Percentiles rank a stretch among this genome's conserved stretches.
Evolutionary conservation across 139 green algal species (phyloP).

Genomic region (Astrephomene gubernaculifera): DNA sequence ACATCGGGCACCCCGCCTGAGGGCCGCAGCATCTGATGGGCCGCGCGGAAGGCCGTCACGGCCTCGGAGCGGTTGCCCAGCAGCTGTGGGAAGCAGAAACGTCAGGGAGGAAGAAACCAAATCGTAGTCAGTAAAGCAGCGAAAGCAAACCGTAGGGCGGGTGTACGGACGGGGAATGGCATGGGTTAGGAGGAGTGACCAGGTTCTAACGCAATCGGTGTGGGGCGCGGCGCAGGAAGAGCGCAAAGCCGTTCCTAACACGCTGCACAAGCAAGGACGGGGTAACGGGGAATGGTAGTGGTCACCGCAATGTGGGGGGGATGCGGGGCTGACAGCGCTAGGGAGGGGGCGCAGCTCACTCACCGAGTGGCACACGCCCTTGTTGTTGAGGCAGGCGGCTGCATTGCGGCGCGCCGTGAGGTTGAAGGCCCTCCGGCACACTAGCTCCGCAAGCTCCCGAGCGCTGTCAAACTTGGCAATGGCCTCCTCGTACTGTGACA

Average conservation of each 20-base stretch:
- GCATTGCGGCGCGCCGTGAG: conserved; percentile 32
- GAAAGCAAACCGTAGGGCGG: no score
- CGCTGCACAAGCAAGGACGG: not conserved
- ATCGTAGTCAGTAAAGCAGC: no score
- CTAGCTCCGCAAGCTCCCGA: conserved; percentile 40
- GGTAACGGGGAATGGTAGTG: no score
- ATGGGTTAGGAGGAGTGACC: not conserved
- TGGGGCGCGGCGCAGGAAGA: not conserved
- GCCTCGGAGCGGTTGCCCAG: conserved; percentile 24
- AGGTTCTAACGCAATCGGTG: not conserved
- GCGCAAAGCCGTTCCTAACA: not conserved
- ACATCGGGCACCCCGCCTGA: conserved; percentile 8
- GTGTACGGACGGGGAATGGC: no score
- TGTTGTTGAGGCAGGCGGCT: conserved; percentile 56
- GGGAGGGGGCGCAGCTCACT: not conserved
- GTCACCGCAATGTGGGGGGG: not conserved
- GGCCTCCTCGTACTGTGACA: conserved; percentile 38
- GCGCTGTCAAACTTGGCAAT: conserved; percentile 46
- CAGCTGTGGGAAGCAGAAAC: conserved; percentile 13
- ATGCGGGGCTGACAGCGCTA: not conserved
- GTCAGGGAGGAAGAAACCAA: no score
- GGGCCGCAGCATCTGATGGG: conserved; percentile 1
- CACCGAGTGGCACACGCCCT: conserved; percentile 44
- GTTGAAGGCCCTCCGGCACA: conserved; percentile 31
- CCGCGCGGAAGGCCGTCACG: conserved; percentile 25